phyloP scores from a whole-genome alignment of 257 asterid species.

The Paulownia fortunei region DNA sequence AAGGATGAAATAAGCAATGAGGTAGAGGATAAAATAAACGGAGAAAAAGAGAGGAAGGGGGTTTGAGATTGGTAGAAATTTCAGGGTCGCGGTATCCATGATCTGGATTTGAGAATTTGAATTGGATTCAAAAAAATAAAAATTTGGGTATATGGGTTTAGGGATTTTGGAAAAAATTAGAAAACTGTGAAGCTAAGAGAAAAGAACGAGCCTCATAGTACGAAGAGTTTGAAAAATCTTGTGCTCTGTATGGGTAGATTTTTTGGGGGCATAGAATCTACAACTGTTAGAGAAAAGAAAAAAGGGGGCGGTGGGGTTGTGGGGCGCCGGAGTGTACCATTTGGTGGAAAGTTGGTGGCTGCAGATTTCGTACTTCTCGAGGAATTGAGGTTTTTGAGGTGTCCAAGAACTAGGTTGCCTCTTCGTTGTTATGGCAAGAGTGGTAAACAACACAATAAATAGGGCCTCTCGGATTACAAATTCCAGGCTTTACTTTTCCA shows the following conservation, averaged over 20 bases:
- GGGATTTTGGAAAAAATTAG: not conserved
- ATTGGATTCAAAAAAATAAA: not conserved
- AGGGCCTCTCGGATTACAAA: not conserved
- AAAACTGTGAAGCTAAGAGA: not conserved
- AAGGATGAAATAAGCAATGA: slow-evolving; percentile 56
- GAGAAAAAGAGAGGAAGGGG: slow-evolving; percentile 55
- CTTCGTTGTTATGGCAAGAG: not conserved
- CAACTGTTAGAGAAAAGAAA: too few species aligned
- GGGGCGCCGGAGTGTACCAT: slow-evolving; percentile 10
- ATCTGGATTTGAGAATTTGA: not conserved
- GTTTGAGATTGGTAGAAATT: slow-evolving; percentile 35
- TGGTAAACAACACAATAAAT: not conserved
- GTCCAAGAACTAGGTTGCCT: slow-evolving; percentile 1
- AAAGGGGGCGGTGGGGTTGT: not conserved
- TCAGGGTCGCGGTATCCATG: slow-evolving; percentile 46
- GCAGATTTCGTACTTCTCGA: slow-evolving; percentile 18
- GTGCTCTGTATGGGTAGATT: not conserved
- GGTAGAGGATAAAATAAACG: slow-evolving; percentile 51
- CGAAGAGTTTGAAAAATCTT: not conserved
- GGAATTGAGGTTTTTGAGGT: slow-evolving; percentile 25
- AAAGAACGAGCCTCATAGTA: not conserved
- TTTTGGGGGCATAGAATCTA: not conserved
- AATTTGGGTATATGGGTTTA: slow-evolving; percentile 25
- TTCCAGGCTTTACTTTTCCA: not conserved
- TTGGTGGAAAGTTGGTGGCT: slow-evolving; percentile 24